phyloP scores from a whole-genome alignment of 495 filamentous ascomycete species.

The Lichina pygmaea region DNA sequence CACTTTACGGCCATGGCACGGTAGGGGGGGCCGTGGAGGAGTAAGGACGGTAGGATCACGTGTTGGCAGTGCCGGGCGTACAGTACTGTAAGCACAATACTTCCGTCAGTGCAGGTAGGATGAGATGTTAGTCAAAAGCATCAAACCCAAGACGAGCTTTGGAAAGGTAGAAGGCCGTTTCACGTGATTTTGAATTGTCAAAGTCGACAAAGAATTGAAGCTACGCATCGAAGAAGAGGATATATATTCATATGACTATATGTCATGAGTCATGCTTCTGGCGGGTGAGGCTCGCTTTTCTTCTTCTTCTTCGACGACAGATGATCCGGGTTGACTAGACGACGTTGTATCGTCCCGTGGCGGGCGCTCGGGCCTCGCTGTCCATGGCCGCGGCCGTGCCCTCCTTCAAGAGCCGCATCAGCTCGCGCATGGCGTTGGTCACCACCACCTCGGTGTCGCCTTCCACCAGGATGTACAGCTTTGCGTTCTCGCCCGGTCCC shows the following conservation, averaged over 20 bases:
- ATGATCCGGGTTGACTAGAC: constrained; percentile 19
- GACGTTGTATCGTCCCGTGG: constrained; percentile 74
- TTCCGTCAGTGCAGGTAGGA: too few species aligned
- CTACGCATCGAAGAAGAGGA: too few species aligned
- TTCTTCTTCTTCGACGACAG: background rate
- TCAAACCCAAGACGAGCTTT: too few species aligned
- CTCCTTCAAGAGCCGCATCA: constrained; percentile 69
- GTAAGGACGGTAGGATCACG: too few species aligned
- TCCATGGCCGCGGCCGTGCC: constrained; percentile 80
- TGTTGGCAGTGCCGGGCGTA: too few species aligned
- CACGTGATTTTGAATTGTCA: too few species aligned
- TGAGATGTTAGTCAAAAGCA: too few species aligned
- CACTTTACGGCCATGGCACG: too few species aligned
- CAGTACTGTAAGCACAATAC: too few species aligned
- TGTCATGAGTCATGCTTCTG: background rate
- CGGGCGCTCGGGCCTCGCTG: constrained; percentile 50
- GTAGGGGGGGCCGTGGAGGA: too few species aligned
- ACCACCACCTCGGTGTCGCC: constrained; percentile 89
- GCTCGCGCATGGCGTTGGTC: constrained; percentile 69
- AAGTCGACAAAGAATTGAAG: too few species aligned
- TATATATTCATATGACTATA: background rate
- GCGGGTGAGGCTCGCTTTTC: background rate
- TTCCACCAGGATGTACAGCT: constrained; percentile 91
- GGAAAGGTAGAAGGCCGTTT: too few species aligned
- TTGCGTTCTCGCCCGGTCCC: constrained; percentile 43